Evolutionary conservation across 352 stramenopile species (phyloP).

Genomic region (Aphanomyces invadans): DNA sequence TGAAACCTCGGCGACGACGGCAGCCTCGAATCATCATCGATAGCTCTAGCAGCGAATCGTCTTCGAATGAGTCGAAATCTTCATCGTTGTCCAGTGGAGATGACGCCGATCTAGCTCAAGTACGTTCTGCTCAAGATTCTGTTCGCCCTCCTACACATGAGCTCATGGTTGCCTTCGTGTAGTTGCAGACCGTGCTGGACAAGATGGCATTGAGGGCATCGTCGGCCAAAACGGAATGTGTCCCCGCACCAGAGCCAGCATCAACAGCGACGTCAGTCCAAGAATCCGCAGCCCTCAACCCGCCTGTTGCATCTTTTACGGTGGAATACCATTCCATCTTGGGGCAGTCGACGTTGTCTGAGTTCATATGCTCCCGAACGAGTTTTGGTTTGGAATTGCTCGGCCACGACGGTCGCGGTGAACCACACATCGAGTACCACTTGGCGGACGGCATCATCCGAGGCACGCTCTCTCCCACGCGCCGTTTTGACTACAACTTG

Average conservation of each 20-base stretch:
- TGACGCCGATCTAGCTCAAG: slow-evolving; percentile 19
- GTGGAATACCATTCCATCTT: slow-evolving; percentile 6
- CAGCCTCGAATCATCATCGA: background rate
- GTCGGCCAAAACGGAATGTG: background rate
- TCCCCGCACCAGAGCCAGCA: background rate
- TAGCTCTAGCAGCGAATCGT: background rate
- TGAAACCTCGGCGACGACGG: background rate
- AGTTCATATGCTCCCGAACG: background rate
- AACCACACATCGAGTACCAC: background rate
- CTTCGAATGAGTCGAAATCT: background rate
- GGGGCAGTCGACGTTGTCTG: background rate
- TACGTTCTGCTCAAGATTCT: background rate
- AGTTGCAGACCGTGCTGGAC: slow-evolving; percentile 24
- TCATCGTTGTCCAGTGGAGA: slow-evolving; percentile 6
- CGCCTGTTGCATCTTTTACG: background rate
- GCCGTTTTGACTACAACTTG: background rate
- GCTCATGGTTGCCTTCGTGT: too few relatives aligned
- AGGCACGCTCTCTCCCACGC: background rate
- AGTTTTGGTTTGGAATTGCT: background rate
- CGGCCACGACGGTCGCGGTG: background rate
- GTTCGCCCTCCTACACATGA: too few relatives aligned
- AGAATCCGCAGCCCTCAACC: background rate
- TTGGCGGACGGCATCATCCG: background rate
- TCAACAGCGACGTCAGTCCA: background rate
- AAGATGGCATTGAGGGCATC: slow-evolving; percentile 8